Evolutionary conservation across 441 rosid genomes (phyloP), one percentile per base, ranked within the genome.

Genomic region (Euphorbia schlechtendalii): DNA sequence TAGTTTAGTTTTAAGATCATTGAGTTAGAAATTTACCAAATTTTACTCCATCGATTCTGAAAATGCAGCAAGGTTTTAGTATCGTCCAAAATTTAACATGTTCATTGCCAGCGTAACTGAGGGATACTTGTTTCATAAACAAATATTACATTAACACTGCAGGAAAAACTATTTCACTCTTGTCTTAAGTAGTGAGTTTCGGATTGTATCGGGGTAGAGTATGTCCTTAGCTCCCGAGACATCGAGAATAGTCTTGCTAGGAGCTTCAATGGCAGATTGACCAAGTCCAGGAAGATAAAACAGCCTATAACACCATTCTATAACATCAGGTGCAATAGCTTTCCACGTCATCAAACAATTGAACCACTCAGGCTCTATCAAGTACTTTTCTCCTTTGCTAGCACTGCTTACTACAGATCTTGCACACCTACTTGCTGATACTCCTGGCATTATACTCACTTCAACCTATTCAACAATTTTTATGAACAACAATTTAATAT

Each of bases 291-390:
- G 17, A 3, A 59, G 22, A 17, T 25, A 43, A 6, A 64, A 4
- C 21, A 18, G 10, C n/a, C 78, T 66, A 63, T 28, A 63, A 7
- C 34, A 15, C 81, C 83, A 74, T 59, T 76, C 87, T 8, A 81
- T 13, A 9, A 77, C 52, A 66, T 81, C 87, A 3, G 83, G 83
- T 57, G 78, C 74, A 46, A 83, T 69, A 36, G 70, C 81, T 73
- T 71, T 78, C 80, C 77, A 76, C 25, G 59, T 46, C 32, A 69
- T 67, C 0, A 63, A 48, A 14, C 66, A 15, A 69, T 61, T 52
- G 59, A 70, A 14, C 87, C 85, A 82, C 1, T 76, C 38, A 5
- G 92, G 89, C 64, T 59, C 74, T 22, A 73, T 76, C 74, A 79
- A 46, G 77, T 71, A 67, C 51, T 61, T 70, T 21, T 84, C 86